These are phyloP conservation scores for Neopestalotiopsis sp. DNA, from an alignment of 2,329 filamentous ascomycete genomes.

Conservation along the genomic window DNA sequence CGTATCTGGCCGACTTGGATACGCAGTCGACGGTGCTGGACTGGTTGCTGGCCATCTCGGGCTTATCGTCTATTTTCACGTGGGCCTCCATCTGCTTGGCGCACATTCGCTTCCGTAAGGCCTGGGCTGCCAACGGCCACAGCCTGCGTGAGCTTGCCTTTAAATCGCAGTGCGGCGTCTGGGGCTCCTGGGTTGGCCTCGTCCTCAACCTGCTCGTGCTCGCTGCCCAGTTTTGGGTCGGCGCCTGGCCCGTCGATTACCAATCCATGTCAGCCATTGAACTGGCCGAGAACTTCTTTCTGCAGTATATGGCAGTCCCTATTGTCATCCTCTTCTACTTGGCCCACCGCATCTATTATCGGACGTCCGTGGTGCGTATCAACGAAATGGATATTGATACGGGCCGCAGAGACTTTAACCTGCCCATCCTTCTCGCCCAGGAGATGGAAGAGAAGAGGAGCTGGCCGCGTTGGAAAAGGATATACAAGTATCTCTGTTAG, in stretches of 20 bases:
- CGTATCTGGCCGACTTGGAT: constrained; percentile 74
- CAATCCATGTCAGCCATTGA: constrained; percentile 45
- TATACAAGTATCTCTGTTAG: constrained; percentile 76
- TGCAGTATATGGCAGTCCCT: constrained; percentile 73
- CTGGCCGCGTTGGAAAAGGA: constrained; percentile 80
- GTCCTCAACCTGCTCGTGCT: constrained; percentile 78
- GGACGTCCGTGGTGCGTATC: constrained; percentile 69
- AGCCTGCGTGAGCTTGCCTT: constrained; percentile 82
- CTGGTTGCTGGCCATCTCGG: constrained; percentile 81
- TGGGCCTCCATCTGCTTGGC: constrained; percentile 87
- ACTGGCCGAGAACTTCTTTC: constrained; percentile 73
- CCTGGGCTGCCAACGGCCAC: constrained; percentile 75
- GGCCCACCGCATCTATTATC: constrained; percentile 76
- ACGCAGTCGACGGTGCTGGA: constrained; percentile 69
- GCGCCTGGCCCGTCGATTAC: constrained; percentile 75
- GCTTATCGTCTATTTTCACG: constrained; percentile 76
- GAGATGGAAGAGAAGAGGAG: constrained; percentile 74
- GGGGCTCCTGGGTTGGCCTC: constrained; percentile 83
- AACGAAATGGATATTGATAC: constrained; percentile 87
- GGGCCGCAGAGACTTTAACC: constrained; percentile 83
- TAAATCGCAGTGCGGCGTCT: constrained; percentile 76
- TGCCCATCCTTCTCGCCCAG: constrained; percentile 78
- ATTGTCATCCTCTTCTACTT: constrained; percentile 73
- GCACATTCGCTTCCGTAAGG: constrained; percentile 88
- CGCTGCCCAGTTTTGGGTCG: constrained; percentile 86